Evolutionary conservation across 1,284 basidiomycete genomes (phyloP), one percentile per base, ranked within the genome.

Genomic region (Puccinia hordei): DNA sequence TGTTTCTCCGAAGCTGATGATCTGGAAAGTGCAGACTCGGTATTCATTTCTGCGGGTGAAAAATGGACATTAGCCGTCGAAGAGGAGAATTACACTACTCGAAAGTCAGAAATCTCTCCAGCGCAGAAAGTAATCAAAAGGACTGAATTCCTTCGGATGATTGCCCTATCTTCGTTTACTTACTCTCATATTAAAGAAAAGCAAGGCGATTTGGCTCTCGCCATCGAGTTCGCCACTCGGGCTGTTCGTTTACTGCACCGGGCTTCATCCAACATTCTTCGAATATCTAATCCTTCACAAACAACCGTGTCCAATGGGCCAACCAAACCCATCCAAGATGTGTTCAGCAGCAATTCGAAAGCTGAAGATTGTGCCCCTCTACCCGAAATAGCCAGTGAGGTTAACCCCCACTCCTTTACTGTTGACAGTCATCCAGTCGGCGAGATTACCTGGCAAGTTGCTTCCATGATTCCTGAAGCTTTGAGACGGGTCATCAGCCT

Each of bases 191-290:
- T 79, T 17, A 33, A 72, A 61, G 77, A 79, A 72, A 79, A 79
- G 30, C 41, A 68, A n/a, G 77, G 77, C 41, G 53, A 72, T 35
- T 69, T 79, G 41, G 57, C 65, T 49, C 68, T 69, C 22, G 77
- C 77, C 22, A 79, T 79, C 69, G 77, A 79, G 22, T 72, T 57
- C 35, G 66, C 66, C 24, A 59, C 66, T 12, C 55, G 77, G 30
- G 33, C 77, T 33, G 55, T 79, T 69, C 77, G 77, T 22, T 59
- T 79, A 27, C 53, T 79, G 27, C 68, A 79, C 38, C 51, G 77
- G 38, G 77, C 77, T 71, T 79, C 77, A 44, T 72, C 77, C 24
- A 79, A 79, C 57, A 79, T 79, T 35, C 41, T 79, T 44, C 77
- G 77, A 10, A 71, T 79, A 44, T 71, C 76, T 2, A 71, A 22